Base-by-base conservation (phyloP, 2,329 filamentous ascomycete species). In the Pseudogymnoascus sp. region DNA sequence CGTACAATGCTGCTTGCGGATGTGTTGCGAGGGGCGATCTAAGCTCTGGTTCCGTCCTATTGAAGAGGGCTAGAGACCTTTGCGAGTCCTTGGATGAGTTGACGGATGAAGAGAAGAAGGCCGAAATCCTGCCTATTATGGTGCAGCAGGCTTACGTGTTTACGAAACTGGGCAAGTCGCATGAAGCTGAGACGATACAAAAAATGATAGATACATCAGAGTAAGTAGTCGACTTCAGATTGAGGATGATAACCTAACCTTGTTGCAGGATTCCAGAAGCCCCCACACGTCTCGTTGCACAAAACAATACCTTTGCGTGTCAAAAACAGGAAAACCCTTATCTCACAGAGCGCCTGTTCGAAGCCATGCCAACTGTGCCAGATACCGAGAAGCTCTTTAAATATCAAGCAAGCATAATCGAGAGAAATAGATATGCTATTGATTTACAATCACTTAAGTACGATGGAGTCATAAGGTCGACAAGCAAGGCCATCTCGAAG, bases 1-100 rank as follows among this genome's bases (percentile, higher is more conserved):
- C 88, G 9, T 95, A 89, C 74, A 95, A 95, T 71, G 81, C 83
- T 21, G 89, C 88, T 7, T 92, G 89, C 70, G 79, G 79, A 18
- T 83, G 82, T 70, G 84, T 94, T 66, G 86, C 87, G 12, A 78
- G 82, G 52, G 86, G 84, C 6, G 85, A 89, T 65, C 76, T 89
- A 35, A 78, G 74, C 3, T 80, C 83, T 65, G 89, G 83, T 1
- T 79, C 83, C 19, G 75, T 86, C 21, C 76, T 92, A 60, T 74
- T 94, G 62, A 87, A 85, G 72, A 79, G 85, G 59, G 85, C 90
- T 2, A 81, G 80, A 65, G 81, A 85, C 65, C 75, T 92, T 18
- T 94, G 89, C 69, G 83, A 88, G 69, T 81, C 81, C 3, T 80
- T 87, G 10, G 87, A 91, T 57, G 89, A 92, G 61, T 74, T 92